phyloP scores from a whole-genome alignment of 352 stramenopile genomes.

The Peronospora tabacina region DNA sequence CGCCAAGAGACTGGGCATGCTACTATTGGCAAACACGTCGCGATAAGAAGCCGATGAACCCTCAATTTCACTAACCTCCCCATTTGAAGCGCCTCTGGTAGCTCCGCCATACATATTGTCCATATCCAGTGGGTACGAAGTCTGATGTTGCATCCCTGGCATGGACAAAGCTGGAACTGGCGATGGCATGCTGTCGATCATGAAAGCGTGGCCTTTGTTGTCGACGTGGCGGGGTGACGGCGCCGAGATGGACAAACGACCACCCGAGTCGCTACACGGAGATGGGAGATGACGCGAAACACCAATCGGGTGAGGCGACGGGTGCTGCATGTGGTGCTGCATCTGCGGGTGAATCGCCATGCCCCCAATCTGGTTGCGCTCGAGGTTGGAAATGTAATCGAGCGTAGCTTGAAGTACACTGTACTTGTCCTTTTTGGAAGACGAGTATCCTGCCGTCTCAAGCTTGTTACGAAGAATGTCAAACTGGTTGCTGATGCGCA shows the following conservation, averaged over 20 bases:
- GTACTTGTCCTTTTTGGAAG: constrained; percentile 84
- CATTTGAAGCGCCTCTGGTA: constrained; percentile 14
- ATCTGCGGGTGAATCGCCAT: constrained; percentile 13
- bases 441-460: constrained; percentile 58
- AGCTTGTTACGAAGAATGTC: constrained; percentile 74
- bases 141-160: constrained; percentile 41
- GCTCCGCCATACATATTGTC: constrained; percentile 31
- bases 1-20: constrained; percentile 66
- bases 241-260: constrained; percentile 45
- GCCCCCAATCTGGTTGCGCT: constrained; percentile 45
- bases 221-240: constrained; percentile 31
- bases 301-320: constrained; percentile 15
- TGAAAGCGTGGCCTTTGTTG: constrained; percentile 48
- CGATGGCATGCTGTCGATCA: constrained; percentile 73
- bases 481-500: constrained; percentile 82
- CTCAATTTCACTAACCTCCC: constrained; percentile 41
- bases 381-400: constrained; percentile 73
- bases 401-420: constrained; percentile 76
- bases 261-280: constrained; percentile 19
- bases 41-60: constrained; percentile 61
- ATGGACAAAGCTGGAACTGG: constrained; percentile 63
- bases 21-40: constrained; percentile 69
- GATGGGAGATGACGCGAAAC: constrained; percentile 30
- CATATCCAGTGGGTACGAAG: constrained; percentile 58
- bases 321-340: constrained; percentile 25